Conservation (phyloP, 1,284 basidiomycete genomes). For the Papiliotrema terrestris region DNA sequence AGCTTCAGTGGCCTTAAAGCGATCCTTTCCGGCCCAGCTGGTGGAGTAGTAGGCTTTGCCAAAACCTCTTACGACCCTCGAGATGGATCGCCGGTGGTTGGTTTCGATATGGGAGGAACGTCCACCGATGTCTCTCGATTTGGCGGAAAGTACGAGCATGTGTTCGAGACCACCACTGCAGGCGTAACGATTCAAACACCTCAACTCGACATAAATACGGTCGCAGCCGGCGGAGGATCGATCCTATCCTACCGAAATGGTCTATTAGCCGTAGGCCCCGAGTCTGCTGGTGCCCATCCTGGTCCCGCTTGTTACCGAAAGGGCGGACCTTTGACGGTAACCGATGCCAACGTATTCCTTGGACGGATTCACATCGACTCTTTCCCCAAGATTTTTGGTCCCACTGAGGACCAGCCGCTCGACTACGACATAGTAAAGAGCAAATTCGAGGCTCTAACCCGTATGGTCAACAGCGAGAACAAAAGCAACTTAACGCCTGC, state of each 20-base stretch:
- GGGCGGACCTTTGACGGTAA: conserved; percentile 46
- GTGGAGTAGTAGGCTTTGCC: conserved; percentile 15
- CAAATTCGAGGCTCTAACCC: conserved; percentile 45
- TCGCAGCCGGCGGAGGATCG: conserved; percentile 70
- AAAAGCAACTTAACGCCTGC: conserved; percentile 37
- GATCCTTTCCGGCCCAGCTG: conserved; percentile 11
- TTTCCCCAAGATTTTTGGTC: conserved; percentile 46
- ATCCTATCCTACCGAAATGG: conserved; percentile 75
- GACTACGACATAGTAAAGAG: conserved; percentile 40
- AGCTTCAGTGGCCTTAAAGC: conserved; percentile 6
- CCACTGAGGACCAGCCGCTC: conserved; percentile 51
- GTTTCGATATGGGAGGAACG: conserved; percentile 51
- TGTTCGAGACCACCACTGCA: conserved; percentile 85
- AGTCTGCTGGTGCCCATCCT: conserved; percentile 61
- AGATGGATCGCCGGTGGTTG: conserved; percentile 10
- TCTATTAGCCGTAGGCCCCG: conserved; percentile 74
- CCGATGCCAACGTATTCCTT: conserved; percentile 49
- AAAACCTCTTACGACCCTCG: conserved; percentile 5
- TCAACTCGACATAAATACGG: conserved; percentile 80
- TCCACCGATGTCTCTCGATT: conserved; percentile 87
- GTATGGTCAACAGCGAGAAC: conserved; percentile 45
- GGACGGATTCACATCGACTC: conserved; percentile 31
- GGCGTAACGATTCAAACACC: conserved; percentile 86
- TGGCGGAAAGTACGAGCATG: conserved; percentile 77
- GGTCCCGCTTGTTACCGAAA: conserved; percentile 46